Conservation (phyloP, 2,329 filamentous ascomycete species). For the Hirsutella rhossiliensis region DNA sequence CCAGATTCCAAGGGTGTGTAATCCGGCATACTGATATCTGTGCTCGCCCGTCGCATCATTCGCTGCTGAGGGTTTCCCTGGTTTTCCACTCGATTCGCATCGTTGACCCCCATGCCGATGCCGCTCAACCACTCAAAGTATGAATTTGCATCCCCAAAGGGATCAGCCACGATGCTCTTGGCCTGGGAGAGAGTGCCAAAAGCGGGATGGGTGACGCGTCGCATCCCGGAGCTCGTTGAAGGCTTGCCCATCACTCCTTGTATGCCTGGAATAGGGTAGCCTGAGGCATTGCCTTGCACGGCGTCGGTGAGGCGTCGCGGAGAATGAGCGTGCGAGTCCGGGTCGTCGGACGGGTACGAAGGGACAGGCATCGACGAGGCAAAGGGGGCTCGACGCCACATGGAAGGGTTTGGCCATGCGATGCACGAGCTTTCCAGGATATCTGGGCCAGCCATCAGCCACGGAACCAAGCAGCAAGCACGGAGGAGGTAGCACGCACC, state of each 20-base stretch:
- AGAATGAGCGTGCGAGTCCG: conserved; percentile 52
- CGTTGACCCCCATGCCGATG: conserved; percentile 6
- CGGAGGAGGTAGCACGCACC: conserved; percentile 35
- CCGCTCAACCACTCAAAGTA: conserved; percentile 17
- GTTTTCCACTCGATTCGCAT: conserved; percentile 2
- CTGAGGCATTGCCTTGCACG: background rate
- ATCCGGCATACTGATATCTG: conserved; percentile 31
- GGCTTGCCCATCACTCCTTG: background rate
- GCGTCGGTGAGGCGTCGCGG: conserved; percentile 29
- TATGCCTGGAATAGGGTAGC: background rate
- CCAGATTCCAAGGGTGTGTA: conserved; percentile 14
- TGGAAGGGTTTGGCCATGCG: conserved; percentile 64
- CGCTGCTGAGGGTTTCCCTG: conserved; percentile 4
- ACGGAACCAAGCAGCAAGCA: background rate
- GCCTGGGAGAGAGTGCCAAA: background rate
- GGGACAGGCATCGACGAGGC: conserved; percentile 28
- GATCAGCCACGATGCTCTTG: conserved; percentile 5
- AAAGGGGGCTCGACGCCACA: conserved; percentile 47
- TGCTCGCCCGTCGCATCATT: conserved; percentile 16
- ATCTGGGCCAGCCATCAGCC: conserved; percentile 27
- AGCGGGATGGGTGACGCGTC: conserved; percentile 6
- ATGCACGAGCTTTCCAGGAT: conserved; percentile 62
- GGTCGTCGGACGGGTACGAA: conserved; percentile 28
- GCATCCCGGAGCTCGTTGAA: background rate
- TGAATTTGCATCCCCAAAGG: conserved; percentile 10